Conservation (phyloP, 1,284 basidiomycete genomes). For the Meira nashicola region DNA sequence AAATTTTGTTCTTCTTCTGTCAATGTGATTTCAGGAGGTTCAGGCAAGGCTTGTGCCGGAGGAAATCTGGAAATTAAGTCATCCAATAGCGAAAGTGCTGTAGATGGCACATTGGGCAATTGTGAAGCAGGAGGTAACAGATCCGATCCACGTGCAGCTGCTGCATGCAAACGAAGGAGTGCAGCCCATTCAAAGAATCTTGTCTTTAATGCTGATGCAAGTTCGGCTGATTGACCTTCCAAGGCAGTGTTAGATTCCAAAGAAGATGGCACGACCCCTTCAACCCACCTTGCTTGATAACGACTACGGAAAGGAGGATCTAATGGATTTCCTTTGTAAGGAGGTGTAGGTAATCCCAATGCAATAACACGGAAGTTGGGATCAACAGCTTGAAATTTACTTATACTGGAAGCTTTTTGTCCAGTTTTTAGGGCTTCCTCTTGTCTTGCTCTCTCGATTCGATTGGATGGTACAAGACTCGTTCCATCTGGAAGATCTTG, state of each 20-base stretch:
- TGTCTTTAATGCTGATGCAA: constrained; percentile 27
- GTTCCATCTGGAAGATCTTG: constrained; percentile 54
- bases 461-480: constrained; percentile 52
- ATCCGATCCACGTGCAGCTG: constrained; percentile 34
- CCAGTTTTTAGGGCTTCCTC: constrained; percentile 16
- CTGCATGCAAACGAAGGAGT: constrained; percentile 38
- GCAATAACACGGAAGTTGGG: constrained; percentile 53
- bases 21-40: constrained; percentile 9
- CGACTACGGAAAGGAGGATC: constrained; percentile 55
- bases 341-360: constrained; percentile 49
- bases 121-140: constrained; percentile 38
- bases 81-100: constrained; percentile 36
- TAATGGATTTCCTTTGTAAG: constrained; percentile 53
- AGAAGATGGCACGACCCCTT: constrained; percentile 31
- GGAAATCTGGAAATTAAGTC: constrained; percentile 42
- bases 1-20: constrained; percentile 7
- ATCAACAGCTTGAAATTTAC: constrained; percentile 20
- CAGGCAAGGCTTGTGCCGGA: constrained; percentile 20
- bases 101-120: constrained; percentile 45
- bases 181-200: constrained; percentile 13
- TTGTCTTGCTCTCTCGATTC: constrained; percentile 32
- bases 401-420: neutral
- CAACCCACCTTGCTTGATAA: constrained; percentile 53
- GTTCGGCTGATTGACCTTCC: constrained; percentile 1
- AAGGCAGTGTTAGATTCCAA: neutral